These are phyloP conservation scores for bread wheat (Triticum aestivum) DNA, from an alignment of 176 grass and related monocot species.

Conservation along the genomic window IWGSC_CS_RefSeq_v2.1 NC_057801.1:663878644-663879143, in stretches of 20 bases:
- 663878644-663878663: constrained; percentile 6
- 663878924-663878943: too few relatives aligned
- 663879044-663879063: not conserved
- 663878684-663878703: constrained; percentile 16
- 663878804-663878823: constrained; percentile 2
- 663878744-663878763: not conserved
- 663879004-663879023: constrained; percentile 1
- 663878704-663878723: not conserved
- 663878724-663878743: constrained; percentile 14
- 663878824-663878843: constrained; percentile 10
- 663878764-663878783: not conserved
- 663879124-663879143: not conserved
- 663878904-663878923: too few relatives aligned
- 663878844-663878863: not conserved
- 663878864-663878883: not conserved
- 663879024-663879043: not conserved
- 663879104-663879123: not conserved
- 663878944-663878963: not conserved
- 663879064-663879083: not conserved
- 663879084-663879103: not conserved
- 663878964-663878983: not conserved
- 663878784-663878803: not conserved
- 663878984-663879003: constrained; percentile 2
- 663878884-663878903: too few relatives aligned
- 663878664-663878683: constrained; percentile 5